A percentile compares a stretch with the other conserved stretches of the same genome.
phyloP scores from a whole-genome alignment of 257 asterid species.

The Solanum chmielewskii region DNA sequence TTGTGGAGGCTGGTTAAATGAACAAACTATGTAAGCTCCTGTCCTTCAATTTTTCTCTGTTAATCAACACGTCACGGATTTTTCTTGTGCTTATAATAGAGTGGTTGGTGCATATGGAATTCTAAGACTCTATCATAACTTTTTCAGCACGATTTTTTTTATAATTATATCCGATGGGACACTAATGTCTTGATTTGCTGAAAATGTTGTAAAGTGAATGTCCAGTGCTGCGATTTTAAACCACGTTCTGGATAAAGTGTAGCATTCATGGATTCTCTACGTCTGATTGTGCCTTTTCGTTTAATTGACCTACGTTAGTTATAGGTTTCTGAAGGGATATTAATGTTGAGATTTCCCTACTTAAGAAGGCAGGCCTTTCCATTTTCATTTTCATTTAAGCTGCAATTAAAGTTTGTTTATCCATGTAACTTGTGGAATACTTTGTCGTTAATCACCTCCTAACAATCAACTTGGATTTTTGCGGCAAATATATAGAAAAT shows the following conservation, averaged over 20 bases:
- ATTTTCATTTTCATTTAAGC: neutral
- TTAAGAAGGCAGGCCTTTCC: neutral
- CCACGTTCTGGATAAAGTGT: neutral
- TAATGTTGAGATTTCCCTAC: neutral
- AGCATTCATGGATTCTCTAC: neutral
- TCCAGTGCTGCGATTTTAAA: neutral
- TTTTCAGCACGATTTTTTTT: neutral
- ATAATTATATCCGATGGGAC: neutral
- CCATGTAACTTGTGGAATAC: neutral
- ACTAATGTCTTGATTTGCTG: neutral
- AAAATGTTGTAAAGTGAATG: neutral
- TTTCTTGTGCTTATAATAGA: neutral
- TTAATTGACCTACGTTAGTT: neutral
- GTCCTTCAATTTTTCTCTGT: neutral
- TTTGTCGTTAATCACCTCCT: neutral
- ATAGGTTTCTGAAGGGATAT: neutral
- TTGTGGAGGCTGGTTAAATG: conserved; percentile 36
- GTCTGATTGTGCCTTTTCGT: neutral
- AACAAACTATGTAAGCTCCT: conserved; percentile 30
- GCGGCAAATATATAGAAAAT: conserved; percentile 23
- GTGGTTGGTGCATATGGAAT: neutral
- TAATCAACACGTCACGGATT: neutral
- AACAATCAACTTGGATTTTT: neutral
- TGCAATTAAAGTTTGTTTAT: neutral
- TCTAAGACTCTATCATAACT: neutral